Evolutionary conservation across 192 early-diverging fungal species (phyloP), one percentile per base, ranked within the genome.

Genomic region (Coemansia nantahalensis): DNA sequence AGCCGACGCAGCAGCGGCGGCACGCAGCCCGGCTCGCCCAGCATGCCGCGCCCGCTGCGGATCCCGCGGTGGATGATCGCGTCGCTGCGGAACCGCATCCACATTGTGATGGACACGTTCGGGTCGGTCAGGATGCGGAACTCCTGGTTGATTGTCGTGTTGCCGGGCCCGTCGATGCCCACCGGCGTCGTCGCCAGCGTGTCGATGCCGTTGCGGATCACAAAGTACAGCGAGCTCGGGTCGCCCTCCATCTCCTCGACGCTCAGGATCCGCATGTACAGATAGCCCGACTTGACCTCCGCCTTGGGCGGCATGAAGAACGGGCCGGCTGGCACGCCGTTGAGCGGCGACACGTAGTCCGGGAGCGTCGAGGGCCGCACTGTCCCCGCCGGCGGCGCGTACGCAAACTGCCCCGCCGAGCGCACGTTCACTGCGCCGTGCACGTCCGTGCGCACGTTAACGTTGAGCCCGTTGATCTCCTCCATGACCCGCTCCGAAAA

Each of bases 201-300:
- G 39, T 77, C 66, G 37, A 77, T 70, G 35, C 73, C 73, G n/a
- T 77, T 77, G 61, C 73, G 73, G 37, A 77, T 77, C 22, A 77
- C 73, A 77, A 77, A 77, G 58, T 77, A 77, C 31, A 77, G 45
- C 16, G 73, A 56, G 38, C 60, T 67, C 8, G 67, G 58, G 7
- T 45, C 45, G 24, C 55, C 61, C 37, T 69, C 62, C 30, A 77
- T 60, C 33, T 77, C 67, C 36, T 77, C 73, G 22, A 77, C 68
- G 42, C 73, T 69, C 13, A 77, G 54, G 12, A 77, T 77, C 31
- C 67, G 66, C 67, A 77, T 68, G 56, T 77, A 77, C 39, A 77
- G 54, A 24, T 77, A 77, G 0, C 73, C 73, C 11, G 62, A 41
- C 44, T 65, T 64, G 5, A 46, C 50, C 10, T 61, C 35, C 0